Percentiles rank a stretch among this genome's conserved stretches.
Evolutionary conservation across 1,284 basidiomycete species (phyloP).

Genomic region (Xerocomus nothofagi): DNA sequence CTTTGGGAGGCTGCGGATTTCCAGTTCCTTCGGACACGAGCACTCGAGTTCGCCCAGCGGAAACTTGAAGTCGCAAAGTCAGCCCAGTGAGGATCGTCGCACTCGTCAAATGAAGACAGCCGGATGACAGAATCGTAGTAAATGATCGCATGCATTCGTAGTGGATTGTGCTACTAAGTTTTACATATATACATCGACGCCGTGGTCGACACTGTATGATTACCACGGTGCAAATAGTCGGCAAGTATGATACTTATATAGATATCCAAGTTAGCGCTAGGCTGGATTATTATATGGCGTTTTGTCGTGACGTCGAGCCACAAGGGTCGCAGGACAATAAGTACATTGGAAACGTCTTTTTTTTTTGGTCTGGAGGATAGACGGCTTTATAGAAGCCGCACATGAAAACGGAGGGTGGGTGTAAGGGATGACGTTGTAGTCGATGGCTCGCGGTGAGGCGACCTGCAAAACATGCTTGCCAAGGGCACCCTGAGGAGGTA

Average conservation of each 20-base stretch:
- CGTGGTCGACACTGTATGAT: constrained; percentile 1
- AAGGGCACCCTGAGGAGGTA: constrained; percentile 8
- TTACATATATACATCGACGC: constrained; percentile 24
- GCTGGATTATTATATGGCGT: constrained; percentile 13
- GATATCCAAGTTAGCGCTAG: constrained; percentile 25
- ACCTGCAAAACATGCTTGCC: constrained; percentile 8
- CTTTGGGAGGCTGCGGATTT: constrained; percentile 5
- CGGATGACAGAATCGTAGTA: not conserved
- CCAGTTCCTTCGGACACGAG: constrained; percentile 27
- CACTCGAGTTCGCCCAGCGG: no score
- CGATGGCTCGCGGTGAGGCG: constrained; percentile 5
- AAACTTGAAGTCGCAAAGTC: no score
- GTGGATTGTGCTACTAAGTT: constrained; percentile 2
- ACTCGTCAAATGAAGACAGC: not conserved
- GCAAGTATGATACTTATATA: constrained; percentile 26
- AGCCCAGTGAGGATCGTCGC: constrained; percentile 19
- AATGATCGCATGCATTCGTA: constrained; percentile 6
- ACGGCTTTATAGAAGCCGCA: constrained; percentile 7
- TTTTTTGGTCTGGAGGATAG: constrained; percentile 4
- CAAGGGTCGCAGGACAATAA: constrained; percentile 13
- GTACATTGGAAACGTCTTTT: constrained; percentile 8
- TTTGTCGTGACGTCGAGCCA: constrained; percentile 8
- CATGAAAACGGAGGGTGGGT: constrained; percentile 11
- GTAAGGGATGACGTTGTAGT: constrained; percentile 7
- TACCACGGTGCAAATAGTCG: constrained; percentile 12